These are phyloP conservation scores for Dittrichia graveolens DNA, from an alignment of 129 eudicot genomes.

Conservation along the genomic window DNA sequence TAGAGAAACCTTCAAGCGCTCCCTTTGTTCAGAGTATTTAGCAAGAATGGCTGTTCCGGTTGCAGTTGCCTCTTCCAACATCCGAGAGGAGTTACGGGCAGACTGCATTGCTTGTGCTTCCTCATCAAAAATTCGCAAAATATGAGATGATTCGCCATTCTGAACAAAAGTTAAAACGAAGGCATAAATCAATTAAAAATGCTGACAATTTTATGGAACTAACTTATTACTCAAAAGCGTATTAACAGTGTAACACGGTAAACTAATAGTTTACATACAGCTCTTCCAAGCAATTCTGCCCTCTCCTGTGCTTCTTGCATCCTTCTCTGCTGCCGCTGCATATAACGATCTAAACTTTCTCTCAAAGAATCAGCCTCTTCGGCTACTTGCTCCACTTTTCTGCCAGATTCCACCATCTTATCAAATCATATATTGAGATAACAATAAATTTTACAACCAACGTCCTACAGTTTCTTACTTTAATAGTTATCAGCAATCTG, in stretches of 20 bases:
- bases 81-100: slow-evolving; percentile 67
- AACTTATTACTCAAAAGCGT: neutral
- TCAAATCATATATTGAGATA: slow-evolving; percentile 7
- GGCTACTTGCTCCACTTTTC: slow-evolving; percentile 91
- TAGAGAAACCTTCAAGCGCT: slow-evolving; percentile 72
- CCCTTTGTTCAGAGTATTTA: slow-evolving; percentile 90
- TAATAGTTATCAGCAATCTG: slow-evolving; percentile 7
- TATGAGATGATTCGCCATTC: slow-evolving; percentile 96
- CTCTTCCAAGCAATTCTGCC: slow-evolving; percentile 91
- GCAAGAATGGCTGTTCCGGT: slow-evolving; percentile 88
- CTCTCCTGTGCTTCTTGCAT: slow-evolving; percentile 92
- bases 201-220: neutral
- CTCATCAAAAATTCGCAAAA: slow-evolving; percentile 86
- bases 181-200: slow-evolving; percentile 7
- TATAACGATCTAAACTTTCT: slow-evolving; percentile 80
- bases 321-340: slow-evolving; percentile 68
- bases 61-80: slow-evolving; percentile 39
- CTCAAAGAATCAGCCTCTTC: slow-evolving; percentile 93
- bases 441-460: neutral
- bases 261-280: slow-evolving; percentile 50
- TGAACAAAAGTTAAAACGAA: slow-evolving; percentile 31
- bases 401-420: slow-evolving; percentile 36
- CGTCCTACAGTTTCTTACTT: neutral
- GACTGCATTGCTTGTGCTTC: slow-evolving; percentile 97
- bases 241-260: slow-evolving; percentile 12